These are phyloP conservation scores for Penicillium crustosum DNA, from an alignment of 2,329 filamentous ascomycete genomes.

Conservation along the genomic window DNA sequence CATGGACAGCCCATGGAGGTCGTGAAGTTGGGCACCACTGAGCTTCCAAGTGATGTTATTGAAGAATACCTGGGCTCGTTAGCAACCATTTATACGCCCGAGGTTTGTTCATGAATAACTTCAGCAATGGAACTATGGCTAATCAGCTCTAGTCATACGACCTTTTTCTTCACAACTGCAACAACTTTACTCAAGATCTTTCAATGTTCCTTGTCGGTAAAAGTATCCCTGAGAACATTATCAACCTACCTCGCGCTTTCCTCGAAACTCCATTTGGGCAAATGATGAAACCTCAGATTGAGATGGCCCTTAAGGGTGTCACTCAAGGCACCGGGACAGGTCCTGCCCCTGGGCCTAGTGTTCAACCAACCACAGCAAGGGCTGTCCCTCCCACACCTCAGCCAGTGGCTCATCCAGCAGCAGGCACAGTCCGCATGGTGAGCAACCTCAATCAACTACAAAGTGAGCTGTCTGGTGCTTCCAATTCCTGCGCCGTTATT, in stretches of 20 bases:
- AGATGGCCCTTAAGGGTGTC: slow-evolving; percentile 61
- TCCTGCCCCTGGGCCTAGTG: slow-evolving; percentile 19
- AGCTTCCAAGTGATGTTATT: slow-evolving; percentile 76
- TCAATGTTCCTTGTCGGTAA: slow-evolving; percentile 84
- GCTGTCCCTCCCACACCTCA: slow-evolving; percentile 15
- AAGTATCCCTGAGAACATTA: slow-evolving; percentile 84
- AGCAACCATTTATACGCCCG: slow-evolving; percentile 75
- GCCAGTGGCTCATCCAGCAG: slow-evolving; percentile 16
- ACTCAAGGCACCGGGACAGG: slow-evolving; percentile 56
- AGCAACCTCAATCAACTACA: slow-evolving; percentile 62
- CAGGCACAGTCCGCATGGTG: slow-evolving; percentile 60
- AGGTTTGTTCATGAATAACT: slow-evolving; percentile 49
- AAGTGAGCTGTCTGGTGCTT: slow-evolving; percentile 58
- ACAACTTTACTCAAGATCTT: slow-evolving; percentile 94
- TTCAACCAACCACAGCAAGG: slow-evolving; percentile 9
- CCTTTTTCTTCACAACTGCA: slow-evolving; percentile 88
- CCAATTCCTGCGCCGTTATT: slow-evolving; percentile 70
- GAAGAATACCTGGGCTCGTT: slow-evolving; percentile 85
- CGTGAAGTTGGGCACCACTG: slow-evolving; percentile 71
- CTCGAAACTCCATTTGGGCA: slow-evolving; percentile 83
- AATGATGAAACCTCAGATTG: slow-evolving; percentile 78
- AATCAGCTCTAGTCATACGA: slow-evolving; percentile 70
- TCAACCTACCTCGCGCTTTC: slow-evolving; percentile 79
- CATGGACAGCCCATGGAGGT: slow-evolving; percentile 80
- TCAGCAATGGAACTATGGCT: slow-evolving; percentile 1